Percentiles rank a stretch among this genome's conserved stretches.
Evolutionary conservation across 495 filamentous ascomycete genomes (phyloP).

Genomic region (Bryoglossum gracile): DNA sequence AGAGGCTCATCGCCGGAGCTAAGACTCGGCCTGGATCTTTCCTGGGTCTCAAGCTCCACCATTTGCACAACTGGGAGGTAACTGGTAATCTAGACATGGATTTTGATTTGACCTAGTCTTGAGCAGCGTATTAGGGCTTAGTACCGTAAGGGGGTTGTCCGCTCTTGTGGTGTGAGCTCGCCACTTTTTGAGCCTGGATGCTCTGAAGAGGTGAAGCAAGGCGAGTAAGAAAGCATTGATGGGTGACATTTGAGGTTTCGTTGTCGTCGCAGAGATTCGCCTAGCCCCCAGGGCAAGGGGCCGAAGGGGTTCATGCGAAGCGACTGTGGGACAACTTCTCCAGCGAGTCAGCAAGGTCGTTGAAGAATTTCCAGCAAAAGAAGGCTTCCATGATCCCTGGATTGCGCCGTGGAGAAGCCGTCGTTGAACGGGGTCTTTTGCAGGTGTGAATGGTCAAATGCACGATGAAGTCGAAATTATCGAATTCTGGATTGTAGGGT

Average conservation of each 20-base stretch:
- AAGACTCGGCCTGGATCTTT: constrained; percentile 8
- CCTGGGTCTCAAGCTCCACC: constrained; percentile 3
- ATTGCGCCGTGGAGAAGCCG: not conserved
- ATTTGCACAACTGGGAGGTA: not conserved
- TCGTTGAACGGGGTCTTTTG: not conserved
- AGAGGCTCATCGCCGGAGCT: constrained; percentile 13
- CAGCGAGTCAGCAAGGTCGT: constrained; percentile 4
- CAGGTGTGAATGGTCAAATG: constrained; percentile 7
- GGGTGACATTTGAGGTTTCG: constrained; percentile 23
- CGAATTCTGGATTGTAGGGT: not conserved
- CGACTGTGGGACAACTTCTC: too few relatives aligned
- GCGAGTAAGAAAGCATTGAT: constrained; percentile 20
- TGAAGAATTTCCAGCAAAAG: not conserved
- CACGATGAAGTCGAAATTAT: not conserved
- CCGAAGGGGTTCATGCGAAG: constrained; percentile 7
- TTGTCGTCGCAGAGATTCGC: constrained; percentile 23
- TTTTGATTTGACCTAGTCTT: not conserved
- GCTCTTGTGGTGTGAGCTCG: not conserved
- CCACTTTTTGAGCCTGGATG: too few relatives aligned
- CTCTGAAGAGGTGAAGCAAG: constrained; percentile 15
- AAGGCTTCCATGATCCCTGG: constrained; percentile 8
- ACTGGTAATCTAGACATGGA: not conserved
- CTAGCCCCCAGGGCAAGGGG: constrained; percentile 16
- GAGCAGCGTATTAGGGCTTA: constrained; percentile 1
- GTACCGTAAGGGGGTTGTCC: constrained; percentile 2